Conservation (phyloP, 1,139 yeast genomes). For the Geotrichum fermentans region DNA sequence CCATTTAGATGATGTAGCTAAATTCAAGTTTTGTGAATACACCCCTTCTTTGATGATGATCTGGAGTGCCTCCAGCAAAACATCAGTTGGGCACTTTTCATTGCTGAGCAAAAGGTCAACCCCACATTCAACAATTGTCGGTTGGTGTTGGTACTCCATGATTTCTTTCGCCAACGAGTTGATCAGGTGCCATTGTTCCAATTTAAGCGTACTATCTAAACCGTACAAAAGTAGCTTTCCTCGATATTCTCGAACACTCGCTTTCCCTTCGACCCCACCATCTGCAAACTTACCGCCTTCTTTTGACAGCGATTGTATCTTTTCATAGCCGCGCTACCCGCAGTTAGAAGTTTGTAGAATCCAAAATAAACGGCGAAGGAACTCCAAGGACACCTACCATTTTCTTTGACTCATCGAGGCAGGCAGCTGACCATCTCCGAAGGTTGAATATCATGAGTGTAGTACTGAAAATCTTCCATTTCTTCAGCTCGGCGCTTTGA, state of each 20-base stretch:
- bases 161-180: slow-evolving; percentile 11
- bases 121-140: slow-evolving; percentile 9
- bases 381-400: slow-evolving; percentile 1
- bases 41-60: slow-evolving; percentile 18
- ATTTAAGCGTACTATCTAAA: slow-evolving; percentile 18
- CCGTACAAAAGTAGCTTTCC: slow-evolving; percentile 18
- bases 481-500: slow-evolving; percentile 7
- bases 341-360: not conserved
- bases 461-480: slow-evolving; percentile 13
- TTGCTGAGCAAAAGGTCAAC: slow-evolving; percentile 19
- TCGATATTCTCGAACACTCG: slow-evolving; percentile 2
- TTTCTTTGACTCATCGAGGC: slow-evolving; percentile 1
- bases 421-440: slow-evolving; percentile 4
- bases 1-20: slow-evolving; percentile 18
- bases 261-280: not conserved
- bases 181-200: slow-evolving; percentile 14
- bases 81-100: slow-evolving; percentile 12
- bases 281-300: not conserved
- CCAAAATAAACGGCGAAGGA: no score
- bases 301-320: slow-evolving; percentile 10
- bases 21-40: slow-evolving; percentile 7
- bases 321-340: slow-evolving; percentile 9
- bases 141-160: not conserved
- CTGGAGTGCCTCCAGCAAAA: slow-evolving; percentile 14
- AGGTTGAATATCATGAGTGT: slow-evolving; percentile 12